These are phyloP conservation scores for Alternaria brassicae DNA, from an alignment of 2,329 filamentous ascomycete species.

Conservation along the genomic window DNA sequence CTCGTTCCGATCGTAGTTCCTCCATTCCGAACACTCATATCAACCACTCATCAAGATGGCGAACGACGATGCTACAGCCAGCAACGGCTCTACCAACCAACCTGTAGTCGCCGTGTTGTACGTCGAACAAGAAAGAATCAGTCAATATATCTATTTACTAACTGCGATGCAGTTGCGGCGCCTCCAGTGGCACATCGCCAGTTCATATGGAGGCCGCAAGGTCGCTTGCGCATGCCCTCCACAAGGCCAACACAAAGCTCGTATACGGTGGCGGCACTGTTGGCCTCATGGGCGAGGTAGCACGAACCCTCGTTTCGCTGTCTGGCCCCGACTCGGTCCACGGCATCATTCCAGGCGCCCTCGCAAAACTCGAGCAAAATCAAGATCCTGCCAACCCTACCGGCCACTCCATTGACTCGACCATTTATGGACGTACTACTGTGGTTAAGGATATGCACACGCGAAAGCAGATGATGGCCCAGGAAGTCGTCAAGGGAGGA, in stretches of 20 bases:
- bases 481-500: slow-evolving; percentile 81
- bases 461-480: slow-evolving; percentile 91
- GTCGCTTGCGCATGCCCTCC: slow-evolving; percentile 74
- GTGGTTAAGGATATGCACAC: slow-evolving; percentile 96
- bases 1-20: slow-evolving; percentile 18
- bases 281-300: slow-evolving; percentile 94
- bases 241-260: slow-evolving; percentile 77
- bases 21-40: slow-evolving; percentile 15
- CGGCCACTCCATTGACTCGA: slow-evolving; percentile 63
- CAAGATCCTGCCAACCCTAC: slow-evolving; percentile 57
- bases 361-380: slow-evolving; percentile 78
- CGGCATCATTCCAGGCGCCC: slow-evolving; percentile 88
- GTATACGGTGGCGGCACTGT: slow-evolving; percentile 96
- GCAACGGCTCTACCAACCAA: slow-evolving; percentile 41
- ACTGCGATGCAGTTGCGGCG: slow-evolving; percentile 72
- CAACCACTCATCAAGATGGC: slow-evolving; percentile 27
- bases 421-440: slow-evolving; percentile 80
- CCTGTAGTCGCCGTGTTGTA: slow-evolving; percentile 89
- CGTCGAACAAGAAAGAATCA: slow-evolving; percentile 27
- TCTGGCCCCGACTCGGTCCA: slow-evolving; percentile 83
- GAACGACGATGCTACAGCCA: slow-evolving; percentile 16
- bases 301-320: slow-evolving; percentile 82
- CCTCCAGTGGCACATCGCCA: slow-evolving; percentile 74
- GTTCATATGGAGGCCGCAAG: slow-evolving; percentile 80
- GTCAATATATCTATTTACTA: slow-evolving; percentile 3